Evolutionary conservation across 129 eudicot genomes (phyloP).

Genomic region (Pseudognaphalium luteoalbum): DNA sequence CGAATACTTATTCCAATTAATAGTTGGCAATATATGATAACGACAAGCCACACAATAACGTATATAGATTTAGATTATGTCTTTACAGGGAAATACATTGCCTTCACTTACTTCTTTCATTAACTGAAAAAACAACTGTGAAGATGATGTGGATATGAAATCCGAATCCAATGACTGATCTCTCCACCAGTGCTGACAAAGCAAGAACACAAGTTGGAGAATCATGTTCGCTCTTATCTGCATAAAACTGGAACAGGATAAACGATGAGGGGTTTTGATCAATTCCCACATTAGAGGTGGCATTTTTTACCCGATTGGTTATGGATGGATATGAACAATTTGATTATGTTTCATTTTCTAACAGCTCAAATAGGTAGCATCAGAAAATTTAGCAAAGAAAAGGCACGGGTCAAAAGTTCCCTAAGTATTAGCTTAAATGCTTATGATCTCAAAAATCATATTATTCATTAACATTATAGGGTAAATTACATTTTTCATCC

Average conservation of each 20-base stretch:
- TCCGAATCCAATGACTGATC: slow-evolving; percentile 15
- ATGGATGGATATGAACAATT: neutral
- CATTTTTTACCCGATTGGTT: neutral
- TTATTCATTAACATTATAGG: neutral
- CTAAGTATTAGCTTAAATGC: neutral
- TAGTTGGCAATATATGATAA: neutral
- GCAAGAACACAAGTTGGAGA: slow-evolving; percentile 9
- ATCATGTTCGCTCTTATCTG: slow-evolving; percentile 26
- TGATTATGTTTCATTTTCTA: neutral
- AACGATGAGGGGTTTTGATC: slow-evolving; percentile 9
- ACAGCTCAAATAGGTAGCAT: neutral
- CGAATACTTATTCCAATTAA: too few relatives aligned
- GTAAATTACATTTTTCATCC: too few relatives aligned
- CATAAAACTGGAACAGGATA: slow-evolving; percentile 15
- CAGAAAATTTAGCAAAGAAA: neutral
- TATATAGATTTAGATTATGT: neutral
- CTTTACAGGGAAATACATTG: slow-evolving; percentile 5
- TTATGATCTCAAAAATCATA: neutral
- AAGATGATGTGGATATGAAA: slow-evolving; percentile 3
- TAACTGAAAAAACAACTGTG: slow-evolving; percentile 3
- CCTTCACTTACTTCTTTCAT: slow-evolving; percentile 14
- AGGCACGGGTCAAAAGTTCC: neutral
- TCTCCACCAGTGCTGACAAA: slow-evolving; percentile 14
- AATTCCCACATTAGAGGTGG: slow-evolving; percentile 12
- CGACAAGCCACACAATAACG: neutral